Evolutionary conservation across 768 basidiomycete species (phyloP).

Genomic region (Mrakia blollopis): DNA sequence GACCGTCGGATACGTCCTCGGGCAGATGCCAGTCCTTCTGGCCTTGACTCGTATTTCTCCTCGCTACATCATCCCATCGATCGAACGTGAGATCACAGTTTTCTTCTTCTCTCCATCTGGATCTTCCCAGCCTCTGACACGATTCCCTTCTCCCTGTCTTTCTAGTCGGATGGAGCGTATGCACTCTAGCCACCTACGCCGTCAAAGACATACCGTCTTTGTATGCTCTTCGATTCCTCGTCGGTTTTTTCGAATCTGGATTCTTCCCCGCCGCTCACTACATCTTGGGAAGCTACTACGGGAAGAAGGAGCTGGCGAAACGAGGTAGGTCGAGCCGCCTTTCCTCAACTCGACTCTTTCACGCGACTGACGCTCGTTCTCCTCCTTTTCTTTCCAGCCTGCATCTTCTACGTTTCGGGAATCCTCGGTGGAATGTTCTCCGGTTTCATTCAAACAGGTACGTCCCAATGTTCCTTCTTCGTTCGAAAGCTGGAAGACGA

Average conservation of each 20-base stretch:
- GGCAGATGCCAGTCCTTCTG: slow-evolving; percentile 31
- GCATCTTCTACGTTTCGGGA: slow-evolving; percentile 56
- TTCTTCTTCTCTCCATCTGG: background rate
- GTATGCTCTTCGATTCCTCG: slow-evolving; percentile 41
- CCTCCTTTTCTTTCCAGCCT: slow-evolving; percentile 19
- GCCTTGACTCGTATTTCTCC: slow-evolving; percentile 39
- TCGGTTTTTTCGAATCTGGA: slow-evolving; percentile 40
- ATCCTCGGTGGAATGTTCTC: slow-evolving; percentile 61
- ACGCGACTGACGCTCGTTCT: no score
- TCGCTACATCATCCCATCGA: slow-evolving; percentile 38
- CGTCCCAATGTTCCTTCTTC: slow-evolving; percentile 45
- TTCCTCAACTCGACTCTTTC: background rate
- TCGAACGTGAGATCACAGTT: slow-evolving; percentile 33
- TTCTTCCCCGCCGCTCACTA: slow-evolving; percentile 2
- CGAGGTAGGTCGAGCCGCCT: slow-evolving; percentile 32
- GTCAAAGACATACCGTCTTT: slow-evolving; percentile 16
- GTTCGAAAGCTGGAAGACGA: no score
- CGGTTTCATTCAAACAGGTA: slow-evolving; percentile 47
- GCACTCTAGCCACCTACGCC: no score
- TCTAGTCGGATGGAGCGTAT: no score
- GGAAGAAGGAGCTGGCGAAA: slow-evolving; percentile 37
- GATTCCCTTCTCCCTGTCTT: no score
- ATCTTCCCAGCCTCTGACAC: slow-evolving; percentile 1
- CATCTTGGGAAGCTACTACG: background rate
- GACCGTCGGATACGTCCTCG: slow-evolving; percentile 33